These are phyloP conservation scores for Sugiyamaella valdiviana DNA, from an alignment of 805 yeast species.

Conservation along the genomic window DNA sequence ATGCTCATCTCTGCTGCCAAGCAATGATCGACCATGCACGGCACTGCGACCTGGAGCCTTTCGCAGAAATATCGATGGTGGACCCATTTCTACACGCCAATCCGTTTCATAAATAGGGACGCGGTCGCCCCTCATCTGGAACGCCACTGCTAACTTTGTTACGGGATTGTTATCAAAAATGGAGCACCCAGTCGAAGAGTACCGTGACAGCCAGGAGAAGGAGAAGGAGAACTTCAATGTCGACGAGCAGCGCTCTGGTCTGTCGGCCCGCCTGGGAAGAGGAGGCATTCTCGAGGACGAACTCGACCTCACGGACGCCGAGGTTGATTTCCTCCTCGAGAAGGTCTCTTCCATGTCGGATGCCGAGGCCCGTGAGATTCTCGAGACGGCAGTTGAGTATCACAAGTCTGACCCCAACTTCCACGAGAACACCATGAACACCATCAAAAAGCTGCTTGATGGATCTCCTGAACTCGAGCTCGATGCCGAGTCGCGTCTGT, in stretches of 20 bases:
- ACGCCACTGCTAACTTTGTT: too few species aligned
- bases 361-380: slow-evolving; percentile 38
- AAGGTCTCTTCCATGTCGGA: slow-evolving; percentile 24
- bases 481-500: slow-evolving; percentile 13
- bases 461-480: slow-evolving; percentile 12
- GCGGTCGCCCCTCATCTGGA: too few species aligned
- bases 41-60: too few species aligned
- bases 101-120: too few species aligned
- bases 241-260: not conserved
- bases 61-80: too few species aligned
- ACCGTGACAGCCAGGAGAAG: slow-evolving; percentile 15
- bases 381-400: slow-evolving; percentile 37
- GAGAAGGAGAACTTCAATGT: not conserved
- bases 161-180: not conserved
- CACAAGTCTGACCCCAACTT: slow-evolving; percentile 47
- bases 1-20: too few species aligned
- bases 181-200: not conserved
- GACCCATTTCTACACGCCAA: too few species aligned
- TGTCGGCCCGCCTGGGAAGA: slow-evolving; percentile 1
- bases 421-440: slow-evolving; percentile 35
- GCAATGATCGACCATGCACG: too few species aligned
- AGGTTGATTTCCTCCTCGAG: slow-evolving; percentile 18
- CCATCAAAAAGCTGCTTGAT: slow-evolving; percentile 25
- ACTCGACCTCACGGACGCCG: slow-evolving; percentile 11
- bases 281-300: slow-evolving; percentile 5